A percentile compares a stretch with the other conserved stretches of the same genome.
Evolutionary conservation across 1,284 basidiomycete genomes (phyloP).

Genomic region (Boletus sp.): DNA sequence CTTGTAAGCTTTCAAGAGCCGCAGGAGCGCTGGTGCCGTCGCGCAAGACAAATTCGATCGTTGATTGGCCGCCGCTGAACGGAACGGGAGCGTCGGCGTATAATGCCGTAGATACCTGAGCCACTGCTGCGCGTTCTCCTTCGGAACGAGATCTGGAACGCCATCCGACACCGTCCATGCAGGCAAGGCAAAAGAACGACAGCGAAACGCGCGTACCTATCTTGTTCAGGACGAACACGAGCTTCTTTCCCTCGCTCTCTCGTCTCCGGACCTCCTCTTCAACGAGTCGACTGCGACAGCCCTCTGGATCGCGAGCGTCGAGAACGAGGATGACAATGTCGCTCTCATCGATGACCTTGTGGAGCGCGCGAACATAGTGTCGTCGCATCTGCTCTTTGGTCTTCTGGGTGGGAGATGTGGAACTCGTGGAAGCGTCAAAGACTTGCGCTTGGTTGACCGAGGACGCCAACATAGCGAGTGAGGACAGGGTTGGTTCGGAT

Average conservation of each 20-base stretch:
- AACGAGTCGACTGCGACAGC: conserved; percentile 80
- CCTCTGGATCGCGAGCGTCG: conserved; percentile 90
- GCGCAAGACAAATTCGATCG: conserved; percentile 73
- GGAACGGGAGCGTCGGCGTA: conserved; percentile 92
- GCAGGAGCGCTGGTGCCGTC: conserved; percentile 79
- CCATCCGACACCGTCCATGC: not conserved
- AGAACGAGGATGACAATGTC: conserved; percentile 88
- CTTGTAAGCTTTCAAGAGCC: conserved; percentile 90
- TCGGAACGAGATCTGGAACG: conserved; percentile 78
- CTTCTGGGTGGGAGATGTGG: conserved; percentile 35
- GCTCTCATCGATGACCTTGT: conserved; percentile 90
- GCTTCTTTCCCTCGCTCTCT: conserved; percentile 81
- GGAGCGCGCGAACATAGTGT: conserved; percentile 71
- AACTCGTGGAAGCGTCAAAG: conserved; percentile 31
- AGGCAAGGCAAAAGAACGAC: not conserved
- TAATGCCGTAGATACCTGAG: conserved; percentile 85
- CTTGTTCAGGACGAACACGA: conserved; percentile 91
- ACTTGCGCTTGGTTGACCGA: conserved; percentile 30
- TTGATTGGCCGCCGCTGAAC: conserved; percentile 80
- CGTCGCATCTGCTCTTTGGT: conserved; percentile 65
- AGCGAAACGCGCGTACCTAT: conserved; percentile 58
- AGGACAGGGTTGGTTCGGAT: conserved; percentile 64
- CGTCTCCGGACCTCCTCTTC: conserved; percentile 86
- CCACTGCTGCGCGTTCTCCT: conserved; percentile 88
- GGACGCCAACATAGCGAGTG: conserved; percentile 47